Evolutionary conservation across 495 filamentous ascomycete genomes (phyloP), one percentile per base, ranked within the genome.

Genomic region (Bombardia bombarda): DNA sequence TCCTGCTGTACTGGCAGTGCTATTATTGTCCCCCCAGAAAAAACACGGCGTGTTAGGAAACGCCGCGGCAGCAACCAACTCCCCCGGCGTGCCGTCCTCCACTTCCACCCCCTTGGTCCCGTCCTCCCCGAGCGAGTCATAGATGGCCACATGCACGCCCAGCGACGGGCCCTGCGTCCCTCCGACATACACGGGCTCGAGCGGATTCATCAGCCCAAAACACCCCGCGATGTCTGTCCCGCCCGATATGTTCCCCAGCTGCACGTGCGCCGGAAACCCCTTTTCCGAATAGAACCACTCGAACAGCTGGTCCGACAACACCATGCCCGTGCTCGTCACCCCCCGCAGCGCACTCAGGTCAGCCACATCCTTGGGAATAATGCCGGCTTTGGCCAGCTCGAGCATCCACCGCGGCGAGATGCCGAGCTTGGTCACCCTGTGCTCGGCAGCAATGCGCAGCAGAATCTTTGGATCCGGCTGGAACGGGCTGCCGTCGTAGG

Each of bases 231-330:
- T 69, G 68, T 90, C 84, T 18, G 84, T 89, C 42, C 84, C 84
- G 13, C 86, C 86, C 1, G 82, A 81, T 38, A 89, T 82, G 52
- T 90, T 90, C 39, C 58, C 70, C 3, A 89, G 68, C 6, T 83
- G 83, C 3, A 76, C 69, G 48, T 65, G 58, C 2, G 70, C 22
- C 0, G 84, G 83, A 60, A 90, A 90, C 10, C 71, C 86, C n/a
- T 59, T 56, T 58, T 88, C 84, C n/a, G n/a, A n/a, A 61, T 88
- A 89, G 69, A 89, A 87, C 84, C 84, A 90, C 43, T 84, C 75
- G 56, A 86, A 87, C 30, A 85, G 66, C 26, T 77, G 69, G 33
- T 86, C 74, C 7, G 81, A 74, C 7, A 89, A 70, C 1, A 88
- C 84, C 86, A 89, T 89, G 10, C 84, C 86, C 4, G 86, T 90